Base-by-base conservation (phyloP, 148 eudicot species). In the Chenopodium suecicum region DNA sequence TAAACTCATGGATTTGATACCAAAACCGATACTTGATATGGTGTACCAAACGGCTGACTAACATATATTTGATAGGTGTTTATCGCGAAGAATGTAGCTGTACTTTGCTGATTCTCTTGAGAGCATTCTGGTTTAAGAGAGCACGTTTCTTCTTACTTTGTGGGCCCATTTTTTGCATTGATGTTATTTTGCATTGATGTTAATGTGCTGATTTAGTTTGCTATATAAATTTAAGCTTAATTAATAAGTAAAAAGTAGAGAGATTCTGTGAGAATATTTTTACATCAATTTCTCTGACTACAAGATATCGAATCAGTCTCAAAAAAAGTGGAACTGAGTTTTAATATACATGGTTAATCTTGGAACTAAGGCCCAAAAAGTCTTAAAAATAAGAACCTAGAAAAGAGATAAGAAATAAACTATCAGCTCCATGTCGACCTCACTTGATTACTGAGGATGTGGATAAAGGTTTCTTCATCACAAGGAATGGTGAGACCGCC, bases 401-500 rank as follows among this genome's bases (percentile, higher is more conserved):
- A 5, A 37, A 37, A 8, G 2, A 27, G 50, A 62, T 10, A 44
- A 4, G 20, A 75, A 14, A 82, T 2, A 29, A 27, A 16, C 8
- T 11, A 48, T 76, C 67, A 68, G 58, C 81, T 63, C 62, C 37
- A 50, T 34, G 31, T 74, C 47, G 50, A 74, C 46, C 19, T 70
- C 64, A 80, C 76, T 71, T 64, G 75, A 68, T 29, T 29, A 34
- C 67, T 77, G 78, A 80, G 64, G 25, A 76, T 76, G 67, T 78
- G 52, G 27, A 81, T 71, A 73, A 86, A 90, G 1, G 81, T 74
- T 68, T 88, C 77, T 52, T 90, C 88, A 3, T 79, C 86, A 74
- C 90, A 88, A 7, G 92, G 90, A 34, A 91, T 83, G 31, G 92
- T 91, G 2, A 92, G 84, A 66, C 91, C 90, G 4, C 93, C 93